A percentile compares a stretch with the other conserved stretches of the same genome.
These are phyloP conservation scores for Nicotiana attenuata DNA, from an alignment of 257 asterid genomes.

Conservation along the genomic window DNA sequence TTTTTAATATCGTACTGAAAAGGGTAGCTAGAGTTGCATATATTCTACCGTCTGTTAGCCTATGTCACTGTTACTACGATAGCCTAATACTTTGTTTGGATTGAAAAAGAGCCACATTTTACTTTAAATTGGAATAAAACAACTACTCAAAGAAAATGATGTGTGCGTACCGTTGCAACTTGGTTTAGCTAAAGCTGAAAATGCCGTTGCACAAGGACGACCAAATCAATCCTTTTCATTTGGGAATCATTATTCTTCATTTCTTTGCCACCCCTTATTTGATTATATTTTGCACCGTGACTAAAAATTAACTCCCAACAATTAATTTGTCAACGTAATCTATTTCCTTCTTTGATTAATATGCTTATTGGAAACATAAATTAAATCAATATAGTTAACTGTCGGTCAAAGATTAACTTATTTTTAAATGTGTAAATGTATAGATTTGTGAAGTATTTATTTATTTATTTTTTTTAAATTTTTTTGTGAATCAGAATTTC, in stretches of 20 bases:
- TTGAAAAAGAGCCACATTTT: neutral
- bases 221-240: neutral
- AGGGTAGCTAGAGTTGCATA: too few relatives aligned
- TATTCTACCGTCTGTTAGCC: neutral
- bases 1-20: too few relatives aligned
- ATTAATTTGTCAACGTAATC: neutral
- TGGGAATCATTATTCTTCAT: neutral
- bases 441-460: neutral
- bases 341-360: neutral
- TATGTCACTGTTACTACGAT: neutral
- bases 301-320: neutral
- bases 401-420: neutral
- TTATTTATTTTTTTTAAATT: neutral
- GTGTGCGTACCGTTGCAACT: constrained; percentile 3
- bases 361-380: neutral
- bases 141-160: neutral
- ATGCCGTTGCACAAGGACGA: neutral
- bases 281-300: neutral
- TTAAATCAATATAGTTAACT: neutral
- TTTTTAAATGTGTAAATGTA: neutral
- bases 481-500: neutral
- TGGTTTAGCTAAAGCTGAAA: neutral
- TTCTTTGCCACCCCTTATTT: neutral
- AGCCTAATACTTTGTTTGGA: neutral
- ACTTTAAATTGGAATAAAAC: neutral